Evolutionary conservation across 768 basidiomycete species (phyloP), one percentile per base, ranked within the genome.

Genomic region (Pulveroboletus ravenelii): DNA sequence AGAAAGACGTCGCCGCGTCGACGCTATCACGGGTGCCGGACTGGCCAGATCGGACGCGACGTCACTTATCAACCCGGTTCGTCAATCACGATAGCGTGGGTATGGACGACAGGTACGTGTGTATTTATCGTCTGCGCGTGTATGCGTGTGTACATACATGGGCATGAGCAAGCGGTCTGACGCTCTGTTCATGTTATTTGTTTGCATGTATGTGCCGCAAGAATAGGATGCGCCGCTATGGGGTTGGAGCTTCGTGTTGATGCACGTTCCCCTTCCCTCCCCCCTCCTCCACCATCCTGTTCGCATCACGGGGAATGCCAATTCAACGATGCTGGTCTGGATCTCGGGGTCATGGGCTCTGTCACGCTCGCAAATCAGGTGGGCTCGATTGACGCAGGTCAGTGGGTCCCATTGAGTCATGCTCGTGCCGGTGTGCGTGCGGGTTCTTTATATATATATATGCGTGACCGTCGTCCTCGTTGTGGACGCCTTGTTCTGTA

Each of bases 81-180:
- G 82, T 25, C 73, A 72, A 51, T 27, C 84, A 85, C 55, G 74
- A 85, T 48, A 82, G 82, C 29, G 77, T 79, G 12, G 82, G 82
- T 7, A 78, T 83, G 5, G 84, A 85, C 64, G 82, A 55, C 84
- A 85, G 75, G 78, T 79, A 51, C 17, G 30, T 30, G 29, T 4
- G 18, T 44, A 9, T 8, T 27, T 2, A 4, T 23, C 20, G 20
- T 23, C 20, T 2, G 20, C 2, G 20, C 20, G 20, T 23, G 20
- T 23, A 23, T 2, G 20, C 20, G 20, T 23, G 20, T 23, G 20
- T 23, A 23, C 20, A 23, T 23, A 23, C 4, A 4, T 23, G 20
- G 20, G 4, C 20, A 4, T 23, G 20, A 31, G 23, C 52, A 25
- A 35, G 38, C 13, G 32, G 32, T 34, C 13, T 14, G 13, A 34